Percentiles rank a stretch among this genome's conserved stretches.
Conservation (phyloP, 306 rosid genomes). For the Purshia tridentata region DNA sequence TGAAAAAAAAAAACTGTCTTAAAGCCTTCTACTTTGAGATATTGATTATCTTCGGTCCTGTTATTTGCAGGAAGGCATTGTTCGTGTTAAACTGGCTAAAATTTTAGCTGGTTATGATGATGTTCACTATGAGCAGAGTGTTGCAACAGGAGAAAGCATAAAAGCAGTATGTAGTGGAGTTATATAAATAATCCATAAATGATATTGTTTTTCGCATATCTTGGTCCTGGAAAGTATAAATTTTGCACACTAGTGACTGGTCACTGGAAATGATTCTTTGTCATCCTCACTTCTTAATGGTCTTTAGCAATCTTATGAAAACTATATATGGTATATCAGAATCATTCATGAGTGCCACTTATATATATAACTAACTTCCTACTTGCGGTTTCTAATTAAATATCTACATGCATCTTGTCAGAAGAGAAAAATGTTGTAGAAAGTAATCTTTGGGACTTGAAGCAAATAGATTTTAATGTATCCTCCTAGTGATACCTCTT, state of each 20-base stretch:
- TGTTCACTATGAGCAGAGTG: conserved; percentile 83
- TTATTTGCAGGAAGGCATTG: conserved; percentile 81
- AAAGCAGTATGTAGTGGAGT: conserved; percentile 60
- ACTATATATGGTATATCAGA: conserved; percentile 10
- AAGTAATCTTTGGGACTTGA: conserved; percentile 5
- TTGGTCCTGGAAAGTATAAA: neutral
- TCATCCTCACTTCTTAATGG: conserved; percentile 7
- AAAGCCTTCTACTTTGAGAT: conserved; percentile 4
- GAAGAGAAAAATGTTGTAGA: conserved; percentile 4
- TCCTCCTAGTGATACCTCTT: neutral
- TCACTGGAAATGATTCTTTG: conserved; percentile 16
- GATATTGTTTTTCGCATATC: neutral
- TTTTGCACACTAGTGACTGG: neutral
- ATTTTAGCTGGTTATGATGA: conserved; percentile 67
- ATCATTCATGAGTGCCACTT: neutral
- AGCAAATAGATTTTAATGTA: neutral
- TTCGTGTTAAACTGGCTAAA: conserved; percentile 79
- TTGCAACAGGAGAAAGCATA: conserved; percentile 80
- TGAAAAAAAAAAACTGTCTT: conserved; percentile 7
- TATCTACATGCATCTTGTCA: conserved; percentile 19
- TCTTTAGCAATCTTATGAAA: neutral
- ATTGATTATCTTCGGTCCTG: conserved; percentile 26
- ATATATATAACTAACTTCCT: neutral
- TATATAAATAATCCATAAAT: conserved; percentile 10
- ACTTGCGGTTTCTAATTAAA: neutral